Conservation (phyloP, 1,139 yeast species). For the Saccharomyces hybrid region DNA sequence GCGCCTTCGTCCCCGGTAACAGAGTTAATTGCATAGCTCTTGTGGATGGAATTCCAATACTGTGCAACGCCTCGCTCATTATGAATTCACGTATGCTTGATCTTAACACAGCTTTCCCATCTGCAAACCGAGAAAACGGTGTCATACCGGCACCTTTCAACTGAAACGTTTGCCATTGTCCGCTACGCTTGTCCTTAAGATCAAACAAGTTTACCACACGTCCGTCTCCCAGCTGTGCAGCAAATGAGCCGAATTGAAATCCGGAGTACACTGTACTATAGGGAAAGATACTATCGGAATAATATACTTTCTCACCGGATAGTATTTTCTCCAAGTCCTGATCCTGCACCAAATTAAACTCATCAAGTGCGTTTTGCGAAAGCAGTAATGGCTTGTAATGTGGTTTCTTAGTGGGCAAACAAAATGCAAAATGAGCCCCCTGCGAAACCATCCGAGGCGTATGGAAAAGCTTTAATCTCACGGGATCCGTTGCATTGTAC, state of each 20-base stretch:
- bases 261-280: slow-evolving; percentile 93
- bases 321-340: slow-evolving; percentile 49
- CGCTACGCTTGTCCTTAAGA: slow-evolving; percentile 36
- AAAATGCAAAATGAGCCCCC: slow-evolving; percentile 64
- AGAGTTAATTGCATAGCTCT: slow-evolving; percentile 68
- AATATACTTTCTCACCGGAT: slow-evolving; percentile 48
- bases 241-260: slow-evolving; percentile 92
- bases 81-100: slow-evolving; percentile 84
- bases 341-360: slow-evolving; percentile 46
- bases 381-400: slow-evolving; percentile 50
- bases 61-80: slow-evolving; percentile 72
- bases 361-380: slow-evolving; percentile 54
- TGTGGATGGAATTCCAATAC: slow-evolving; percentile 81
- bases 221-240: slow-evolving; percentile 97
- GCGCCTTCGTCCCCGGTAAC: slow-evolving; percentile 71
- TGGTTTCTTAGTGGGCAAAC: slow-evolving; percentile 55
- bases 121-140: slow-evolving; percentile 91
- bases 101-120: slow-evolving; percentile 87
- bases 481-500: slow-evolving; percentile 2
- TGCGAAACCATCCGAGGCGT: slow-evolving; percentile 51
- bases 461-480: slow-evolving; percentile 32
- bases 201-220: slow-evolving; percentile 80
- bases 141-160: slow-evolving; percentile 89
- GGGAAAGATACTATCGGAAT: slow-evolving; percentile 52
- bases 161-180: slow-evolving; percentile 42